Percentiles rank a stretch among this genome's conserved stretches.
Conservation (phyloP, 352 stramenopile species). For the Phytophthora rubi region DNA sequence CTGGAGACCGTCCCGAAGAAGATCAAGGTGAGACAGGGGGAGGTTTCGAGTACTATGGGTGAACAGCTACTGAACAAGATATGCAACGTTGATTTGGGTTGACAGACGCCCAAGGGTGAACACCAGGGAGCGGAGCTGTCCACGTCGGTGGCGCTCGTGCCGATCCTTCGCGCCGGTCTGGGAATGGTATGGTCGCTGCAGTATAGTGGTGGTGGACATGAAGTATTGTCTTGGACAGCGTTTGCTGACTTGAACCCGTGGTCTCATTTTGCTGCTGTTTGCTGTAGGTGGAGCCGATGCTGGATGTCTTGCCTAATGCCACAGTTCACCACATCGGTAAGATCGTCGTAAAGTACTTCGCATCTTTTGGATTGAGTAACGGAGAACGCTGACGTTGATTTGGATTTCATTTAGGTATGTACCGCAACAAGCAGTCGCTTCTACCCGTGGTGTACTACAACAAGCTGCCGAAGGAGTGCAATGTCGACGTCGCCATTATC, state of each 20-base stretch:
- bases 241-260: not conserved
- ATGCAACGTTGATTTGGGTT: not conserved
- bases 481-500: conserved; percentile 94
- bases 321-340: conserved; percentile 97
- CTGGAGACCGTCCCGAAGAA: conserved; percentile 69
- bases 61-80: conserved; percentile 8
- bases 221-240: not conserved
- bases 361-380: conserved; percentile 1
- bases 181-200: conserved; percentile 66
- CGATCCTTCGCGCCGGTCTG: conserved; percentile 94
- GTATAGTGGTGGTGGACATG: not conserved
- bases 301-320: conserved; percentile 96
- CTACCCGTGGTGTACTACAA: conserved; percentile 99
- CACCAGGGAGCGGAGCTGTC: conserved; percentile 89
- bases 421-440: conserved; percentile 91
- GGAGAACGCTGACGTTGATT: conserved; percentile 3
- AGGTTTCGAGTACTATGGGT: not conserved
- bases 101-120: conserved; percentile 73
- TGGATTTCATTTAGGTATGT: conserved; percentile 63
- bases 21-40: conserved; percentile 58
- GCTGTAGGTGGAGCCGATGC: conserved; percentile 94
- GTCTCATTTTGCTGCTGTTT: conserved; percentile 11
- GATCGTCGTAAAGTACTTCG: conserved; percentile 15
- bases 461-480: conserved; percentile 95
- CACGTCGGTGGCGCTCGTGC: conserved; percentile 94